phyloP scores from a whole-genome alignment of 2,329 filamentous ascomycete genomes.

The Magnaporthiopsis poae region DNA sequence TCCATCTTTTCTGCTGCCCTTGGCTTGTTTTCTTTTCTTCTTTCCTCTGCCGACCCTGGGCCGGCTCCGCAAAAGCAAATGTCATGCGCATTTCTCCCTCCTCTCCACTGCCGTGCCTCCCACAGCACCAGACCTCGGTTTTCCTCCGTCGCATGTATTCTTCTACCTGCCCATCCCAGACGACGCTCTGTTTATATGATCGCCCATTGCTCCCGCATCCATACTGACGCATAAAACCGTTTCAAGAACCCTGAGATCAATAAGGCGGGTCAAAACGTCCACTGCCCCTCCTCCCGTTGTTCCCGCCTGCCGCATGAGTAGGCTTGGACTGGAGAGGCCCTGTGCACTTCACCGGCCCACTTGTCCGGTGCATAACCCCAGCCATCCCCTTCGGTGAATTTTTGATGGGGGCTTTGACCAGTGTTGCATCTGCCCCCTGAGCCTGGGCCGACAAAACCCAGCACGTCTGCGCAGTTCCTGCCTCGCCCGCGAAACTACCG shows the following conservation, averaged over 20 bases:
- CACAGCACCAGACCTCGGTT: not conserved
- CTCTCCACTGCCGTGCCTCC: not conserved
- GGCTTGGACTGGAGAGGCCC: not conserved
- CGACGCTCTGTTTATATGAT: not conserved
- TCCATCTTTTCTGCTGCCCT: not conserved
- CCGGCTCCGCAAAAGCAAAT: not conserved
- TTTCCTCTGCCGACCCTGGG: not conserved
- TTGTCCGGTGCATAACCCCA: not conserved
- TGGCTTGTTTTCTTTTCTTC: not conserved
- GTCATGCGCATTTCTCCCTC: not conserved
- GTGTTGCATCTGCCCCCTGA: constrained; percentile 3
- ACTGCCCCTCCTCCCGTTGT: not conserved
- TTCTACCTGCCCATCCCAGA: not conserved
- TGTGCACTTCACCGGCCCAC: not conserved
- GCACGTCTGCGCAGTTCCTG: not conserved
- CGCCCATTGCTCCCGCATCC: not conserved
- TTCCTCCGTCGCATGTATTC: not conserved
- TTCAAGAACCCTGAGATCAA: constrained; percentile 15
- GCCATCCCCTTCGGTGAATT: not conserved
- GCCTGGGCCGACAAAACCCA: constrained; percentile 2
- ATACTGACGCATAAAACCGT: constrained; percentile 19
- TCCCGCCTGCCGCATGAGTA: not conserved
- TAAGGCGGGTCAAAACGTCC: constrained; percentile 5
- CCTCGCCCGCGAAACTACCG: not conserved
- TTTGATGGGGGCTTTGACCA: constrained; percentile 3